These are phyloP conservation scores for Nematocida ironsii DNA, from an alignment of 371 early-diverging fungal genomes.

Conservation along the genomic window DNA sequence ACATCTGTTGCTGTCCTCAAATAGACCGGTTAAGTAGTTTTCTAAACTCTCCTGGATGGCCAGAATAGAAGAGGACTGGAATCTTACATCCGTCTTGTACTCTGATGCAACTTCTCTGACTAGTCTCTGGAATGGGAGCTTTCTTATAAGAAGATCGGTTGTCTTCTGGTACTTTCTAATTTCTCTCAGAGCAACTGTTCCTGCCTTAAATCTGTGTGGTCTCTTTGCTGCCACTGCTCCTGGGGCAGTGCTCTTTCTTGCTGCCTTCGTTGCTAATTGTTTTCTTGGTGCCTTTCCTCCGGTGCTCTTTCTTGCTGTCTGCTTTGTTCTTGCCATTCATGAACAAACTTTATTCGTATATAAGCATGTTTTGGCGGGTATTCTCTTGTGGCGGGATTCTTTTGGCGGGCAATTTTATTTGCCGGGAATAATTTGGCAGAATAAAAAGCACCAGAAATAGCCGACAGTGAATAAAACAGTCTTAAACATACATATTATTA, in stretches of 20 bases:
- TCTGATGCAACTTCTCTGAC: slow-evolving; percentile 78
- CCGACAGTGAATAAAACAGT: too few relatives aligned
- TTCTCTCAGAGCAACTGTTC: slow-evolving; percentile 83
- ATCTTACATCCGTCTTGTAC: slow-evolving; percentile 91
- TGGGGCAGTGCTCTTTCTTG: slow-evolving; percentile 77
- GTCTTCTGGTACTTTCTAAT: slow-evolving; percentile 94
- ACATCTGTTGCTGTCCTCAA: slow-evolving; percentile 76
- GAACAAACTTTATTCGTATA: slow-evolving; percentile 53
- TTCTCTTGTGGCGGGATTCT: background rate
- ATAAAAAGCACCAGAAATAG: too few relatives aligned
- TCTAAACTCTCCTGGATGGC: slow-evolving; percentile 97
- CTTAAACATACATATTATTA: too few relatives aligned
- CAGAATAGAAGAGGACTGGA: slow-evolving; percentile 91
- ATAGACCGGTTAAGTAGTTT: slow-evolving; percentile 86
- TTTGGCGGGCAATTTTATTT: background rate
- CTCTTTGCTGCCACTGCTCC: slow-evolving; percentile 74
- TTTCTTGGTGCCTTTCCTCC: slow-evolving; percentile 95
- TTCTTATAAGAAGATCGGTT: slow-evolving; percentile 91
- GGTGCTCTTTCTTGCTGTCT: slow-evolving; percentile 95
- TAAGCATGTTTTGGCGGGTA: slow-evolving; percentile 54
- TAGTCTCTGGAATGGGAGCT: slow-evolving; percentile 90
- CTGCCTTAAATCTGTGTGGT: slow-evolving; percentile 79
- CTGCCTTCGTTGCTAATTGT: slow-evolving; percentile 92
- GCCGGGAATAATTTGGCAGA: background rate
- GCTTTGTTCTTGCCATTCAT: slow-evolving; percentile 90